Conservation (phyloP, 179 eudicot genomes). For the Heliamphora ciliata region DNA sequence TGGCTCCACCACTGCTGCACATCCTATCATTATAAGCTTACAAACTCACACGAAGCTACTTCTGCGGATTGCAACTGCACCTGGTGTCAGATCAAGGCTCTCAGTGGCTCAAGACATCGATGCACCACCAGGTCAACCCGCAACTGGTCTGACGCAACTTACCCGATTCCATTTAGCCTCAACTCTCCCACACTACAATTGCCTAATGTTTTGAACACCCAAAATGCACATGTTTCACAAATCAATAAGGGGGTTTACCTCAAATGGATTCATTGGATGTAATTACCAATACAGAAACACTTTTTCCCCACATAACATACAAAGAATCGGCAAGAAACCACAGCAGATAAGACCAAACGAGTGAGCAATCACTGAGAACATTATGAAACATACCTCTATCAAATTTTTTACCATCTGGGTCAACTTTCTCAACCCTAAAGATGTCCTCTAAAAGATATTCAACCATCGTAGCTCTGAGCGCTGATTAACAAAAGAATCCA, state of each 20-base stretch:
- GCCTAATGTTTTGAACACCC: not conserved
- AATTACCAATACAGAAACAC: not conserved
- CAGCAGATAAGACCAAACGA: not conserved
- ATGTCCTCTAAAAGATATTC: constrained; percentile 49
- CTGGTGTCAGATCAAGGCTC: too few species aligned
- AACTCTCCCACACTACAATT: not conserved
- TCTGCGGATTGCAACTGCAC: too few species aligned
- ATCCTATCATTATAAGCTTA: too few species aligned
- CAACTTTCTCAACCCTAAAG: constrained; percentile 40
- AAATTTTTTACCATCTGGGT: constrained; percentile 85
- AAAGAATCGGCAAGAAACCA: not conserved
- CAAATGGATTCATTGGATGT: not conserved
- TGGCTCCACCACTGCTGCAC: too few species aligned
- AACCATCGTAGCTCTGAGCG: constrained; percentile 24
- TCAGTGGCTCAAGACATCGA: too few species aligned
- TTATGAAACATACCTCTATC: constrained; percentile 45
- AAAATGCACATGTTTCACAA: not conserved
- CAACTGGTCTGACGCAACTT: not conserved
- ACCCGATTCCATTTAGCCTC: not conserved
- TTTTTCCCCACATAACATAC: too few species aligned
- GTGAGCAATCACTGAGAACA: not conserved
- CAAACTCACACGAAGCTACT: too few species aligned
- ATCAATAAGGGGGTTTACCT: not conserved
- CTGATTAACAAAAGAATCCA: not conserved
- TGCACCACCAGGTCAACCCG: too few species aligned